Conservation (phyloP, 257 asterid species). For the Gynochthodes officinalis region DNA sequence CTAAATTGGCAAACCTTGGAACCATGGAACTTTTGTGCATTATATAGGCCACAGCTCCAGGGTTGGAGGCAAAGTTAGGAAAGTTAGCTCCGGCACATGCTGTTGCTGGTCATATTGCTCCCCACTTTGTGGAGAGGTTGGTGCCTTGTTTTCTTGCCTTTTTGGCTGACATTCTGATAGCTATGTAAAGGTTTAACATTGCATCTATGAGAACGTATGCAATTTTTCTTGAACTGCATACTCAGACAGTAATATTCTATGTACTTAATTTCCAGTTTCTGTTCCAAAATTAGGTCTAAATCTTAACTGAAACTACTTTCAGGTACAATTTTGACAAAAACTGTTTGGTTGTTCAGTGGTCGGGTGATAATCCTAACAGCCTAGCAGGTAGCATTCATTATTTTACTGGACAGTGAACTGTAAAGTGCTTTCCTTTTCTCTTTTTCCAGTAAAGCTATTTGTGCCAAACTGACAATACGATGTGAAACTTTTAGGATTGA, state of each 20-base stretch:
- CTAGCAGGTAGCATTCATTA: slow-evolving; percentile 57
- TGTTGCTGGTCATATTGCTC: slow-evolving; percentile 64
- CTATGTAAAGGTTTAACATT: neutral
- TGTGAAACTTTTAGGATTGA: slow-evolving; percentile 50
- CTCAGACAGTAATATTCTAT: neutral
- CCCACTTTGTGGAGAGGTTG: slow-evolving; percentile 75
- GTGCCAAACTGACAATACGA: neutral
- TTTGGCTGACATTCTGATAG: neutral
- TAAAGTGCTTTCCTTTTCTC: neutral
- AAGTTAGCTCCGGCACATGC: slow-evolving; percentile 80
- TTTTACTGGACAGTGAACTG: neutral
- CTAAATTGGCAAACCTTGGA: neutral
- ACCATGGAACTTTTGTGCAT: neutral
- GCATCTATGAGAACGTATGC: neutral
- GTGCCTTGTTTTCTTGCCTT: slow-evolving; percentile 9
- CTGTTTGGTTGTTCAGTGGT: slow-evolving; percentile 81
- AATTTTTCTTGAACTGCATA: neutral
- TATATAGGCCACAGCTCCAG: slow-evolving; percentile 78
- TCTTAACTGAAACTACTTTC: slow-evolving; percentile 17
- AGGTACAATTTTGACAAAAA: slow-evolving; percentile 76
- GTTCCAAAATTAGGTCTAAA: neutral
- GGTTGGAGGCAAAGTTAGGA: slow-evolving; percentile 80
- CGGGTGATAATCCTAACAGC: slow-evolving; percentile 99
- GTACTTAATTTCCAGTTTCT: neutral
- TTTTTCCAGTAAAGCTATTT: neutral